These are phyloP conservation scores for Xylaria curta DNA, from an alignment of 495 filamentous ascomycete genomes.

Conservation along the genomic window DNA sequence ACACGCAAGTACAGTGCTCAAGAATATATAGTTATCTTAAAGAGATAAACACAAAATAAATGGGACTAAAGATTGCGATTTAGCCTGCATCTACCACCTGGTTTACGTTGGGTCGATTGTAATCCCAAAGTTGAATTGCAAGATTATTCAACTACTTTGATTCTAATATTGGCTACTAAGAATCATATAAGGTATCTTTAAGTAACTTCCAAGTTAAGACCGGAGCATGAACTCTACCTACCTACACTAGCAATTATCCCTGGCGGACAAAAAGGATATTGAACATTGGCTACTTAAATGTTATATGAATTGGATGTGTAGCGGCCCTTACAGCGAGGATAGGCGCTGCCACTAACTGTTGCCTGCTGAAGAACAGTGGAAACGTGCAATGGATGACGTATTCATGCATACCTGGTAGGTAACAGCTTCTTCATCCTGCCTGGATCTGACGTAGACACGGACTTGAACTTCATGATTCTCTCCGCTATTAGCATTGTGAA, in stretches of 20 bases:
- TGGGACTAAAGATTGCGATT: background rate
- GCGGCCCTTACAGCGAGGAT: background rate
- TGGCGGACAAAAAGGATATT: background rate
- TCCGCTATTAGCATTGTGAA: background rate
- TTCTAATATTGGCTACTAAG: background rate
- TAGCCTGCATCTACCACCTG: background rate
- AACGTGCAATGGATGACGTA: constrained; percentile 14
- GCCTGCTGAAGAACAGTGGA: background rate
- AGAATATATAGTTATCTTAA: background rate
- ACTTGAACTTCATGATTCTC: background rate
- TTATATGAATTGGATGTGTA: background rate
- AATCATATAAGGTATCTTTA: background rate
- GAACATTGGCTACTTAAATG: background rate
- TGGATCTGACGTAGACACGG: background rate
- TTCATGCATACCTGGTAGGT: background rate
- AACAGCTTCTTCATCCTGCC: background rate
- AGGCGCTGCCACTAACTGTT: background rate
- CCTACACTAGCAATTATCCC: background rate
- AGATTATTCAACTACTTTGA: background rate
- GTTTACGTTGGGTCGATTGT: too few species aligned
- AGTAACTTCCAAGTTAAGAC: background rate
- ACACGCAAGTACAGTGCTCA: background rate
- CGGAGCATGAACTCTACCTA: background rate
- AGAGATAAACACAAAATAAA: background rate
- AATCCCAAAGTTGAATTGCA: background rate